Evolutionary conservation across 2,329 filamentous ascomycete genomes (phyloP).

Genomic region (Alternaria sp.): DNA sequence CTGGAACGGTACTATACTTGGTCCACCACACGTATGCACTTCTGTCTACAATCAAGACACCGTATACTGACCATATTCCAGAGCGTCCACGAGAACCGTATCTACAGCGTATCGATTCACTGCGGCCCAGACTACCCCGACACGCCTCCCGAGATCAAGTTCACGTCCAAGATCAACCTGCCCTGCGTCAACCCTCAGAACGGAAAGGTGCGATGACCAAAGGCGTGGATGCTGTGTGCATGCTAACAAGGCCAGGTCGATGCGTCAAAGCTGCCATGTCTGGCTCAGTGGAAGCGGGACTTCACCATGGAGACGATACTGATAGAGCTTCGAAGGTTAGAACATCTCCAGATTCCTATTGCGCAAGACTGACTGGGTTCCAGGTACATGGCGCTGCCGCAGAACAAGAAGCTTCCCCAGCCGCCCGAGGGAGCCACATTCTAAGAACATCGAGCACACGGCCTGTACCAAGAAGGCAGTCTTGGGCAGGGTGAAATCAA

Average conservation of each 20-base stretch:
- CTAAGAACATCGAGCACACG: constrained; percentile 20
- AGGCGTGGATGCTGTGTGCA: not conserved
- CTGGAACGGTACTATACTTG: constrained; percentile 98
- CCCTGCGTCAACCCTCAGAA: constrained; percentile 86
- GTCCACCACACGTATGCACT: constrained; percentile 85
- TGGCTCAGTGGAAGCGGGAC: constrained; percentile 89
- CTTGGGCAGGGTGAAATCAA: not conserved
- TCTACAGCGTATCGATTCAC: constrained; percentile 97
- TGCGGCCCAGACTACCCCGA: constrained; percentile 92
- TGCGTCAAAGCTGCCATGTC: constrained; percentile 80
- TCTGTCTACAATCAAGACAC: not conserved
- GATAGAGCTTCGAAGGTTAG: constrained; percentile 82
- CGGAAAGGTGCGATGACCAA: constrained; percentile 67
- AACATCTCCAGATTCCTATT: not conserved
- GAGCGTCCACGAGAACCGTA: constrained; percentile 98
- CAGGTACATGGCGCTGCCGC: constrained; percentile 91
- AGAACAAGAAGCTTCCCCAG: constrained; percentile 95
- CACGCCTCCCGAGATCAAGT: constrained; percentile 86
- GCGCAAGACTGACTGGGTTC: constrained; percentile 13
- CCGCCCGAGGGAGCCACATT: constrained; percentile 84
- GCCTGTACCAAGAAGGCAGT: not conserved
- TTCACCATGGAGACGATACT: constrained; percentile 96
- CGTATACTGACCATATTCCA: constrained; percentile 49
- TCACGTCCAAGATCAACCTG: constrained; percentile 95
- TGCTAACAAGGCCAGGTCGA: constrained; percentile 70